Conservation (phyloP, 352 stramenopile species). For the Pythium rishiriense region DNA sequence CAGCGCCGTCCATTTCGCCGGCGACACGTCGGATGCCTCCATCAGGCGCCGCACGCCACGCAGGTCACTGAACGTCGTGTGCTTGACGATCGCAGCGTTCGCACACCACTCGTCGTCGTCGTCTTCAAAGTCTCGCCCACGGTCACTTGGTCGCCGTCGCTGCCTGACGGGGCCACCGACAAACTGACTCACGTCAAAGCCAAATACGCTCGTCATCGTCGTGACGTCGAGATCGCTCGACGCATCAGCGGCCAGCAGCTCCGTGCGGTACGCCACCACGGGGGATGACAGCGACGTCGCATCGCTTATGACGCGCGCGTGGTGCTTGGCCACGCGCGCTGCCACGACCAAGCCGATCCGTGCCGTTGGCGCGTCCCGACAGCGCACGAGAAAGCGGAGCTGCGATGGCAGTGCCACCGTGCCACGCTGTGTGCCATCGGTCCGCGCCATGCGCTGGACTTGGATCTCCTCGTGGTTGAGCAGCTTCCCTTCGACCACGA, state of each 20-base stretch:
- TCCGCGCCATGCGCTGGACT: slow-evolving; percentile 27
- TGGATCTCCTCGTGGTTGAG: slow-evolving; percentile 49
- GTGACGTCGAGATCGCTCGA: slow-evolving; percentile 1
- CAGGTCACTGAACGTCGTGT: slow-evolving; percentile 32
- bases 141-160: slow-evolving; percentile 2
- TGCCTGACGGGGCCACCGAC: neutral
- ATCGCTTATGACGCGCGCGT: neutral
- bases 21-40: slow-evolving; percentile 6
- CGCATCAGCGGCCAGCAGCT: neutral
- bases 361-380: slow-evolving; percentile 13
- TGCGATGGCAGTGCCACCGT: neutral
- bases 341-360: slow-evolving; percentile 11
- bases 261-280: neutral
- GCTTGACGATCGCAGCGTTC: slow-evolving; percentile 25
- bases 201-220: slow-evolving; percentile 16
- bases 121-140: neutral
- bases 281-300: neutral
- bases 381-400: slow-evolving; percentile 13
- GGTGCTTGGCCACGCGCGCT: neutral
- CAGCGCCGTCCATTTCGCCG: slow-evolving; percentile 4
- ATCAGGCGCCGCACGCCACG: slow-evolving; percentile 28
- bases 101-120: slow-evolving; percentile 7
- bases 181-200: slow-evolving; percentile 27
- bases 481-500: slow-evolving; percentile 41
- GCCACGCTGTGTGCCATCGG: too few species aligned